These are phyloP conservation scores for Cylindrotheca fusiformis DNA, from an alignment of 108 stramenopile genomes.

Conservation along the genomic window DNA sequence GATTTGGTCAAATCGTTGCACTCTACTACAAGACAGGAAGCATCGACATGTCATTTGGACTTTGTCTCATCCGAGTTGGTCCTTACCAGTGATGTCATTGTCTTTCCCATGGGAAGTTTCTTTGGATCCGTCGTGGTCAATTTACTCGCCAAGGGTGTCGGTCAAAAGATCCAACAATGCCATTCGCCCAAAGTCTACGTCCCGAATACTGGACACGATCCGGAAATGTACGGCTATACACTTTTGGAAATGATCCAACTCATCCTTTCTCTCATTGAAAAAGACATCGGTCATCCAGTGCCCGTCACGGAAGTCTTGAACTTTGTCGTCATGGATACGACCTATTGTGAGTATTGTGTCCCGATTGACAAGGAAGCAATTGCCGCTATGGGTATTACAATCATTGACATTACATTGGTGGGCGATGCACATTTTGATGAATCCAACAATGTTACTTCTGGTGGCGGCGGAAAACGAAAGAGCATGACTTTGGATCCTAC, in stretches of 20 bases:
- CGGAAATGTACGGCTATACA: slow-evolving; percentile 28
- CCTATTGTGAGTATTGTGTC: slow-evolving; percentile 29
- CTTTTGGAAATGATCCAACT: slow-evolving; percentile 15
- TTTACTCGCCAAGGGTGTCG: slow-evolving; percentile 27
- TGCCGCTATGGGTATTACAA: slow-evolving; percentile 11
- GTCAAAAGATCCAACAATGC: slow-evolving; percentile 17
- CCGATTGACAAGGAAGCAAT: slow-evolving; percentile 30
- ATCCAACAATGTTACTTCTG: neutral
- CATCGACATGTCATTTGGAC: slow-evolving; percentile 23
- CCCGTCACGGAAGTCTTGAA: slow-evolving; percentile 22
- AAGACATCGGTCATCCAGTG: slow-evolving; percentile 9
- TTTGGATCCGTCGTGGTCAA: slow-evolving; percentile 29
- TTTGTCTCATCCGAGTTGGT: slow-evolving; percentile 26
- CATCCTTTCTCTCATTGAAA: slow-evolving; percentile 22
- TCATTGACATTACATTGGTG: slow-evolving; percentile 26
- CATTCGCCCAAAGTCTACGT: slow-evolving; percentile 31
- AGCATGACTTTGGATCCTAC: slow-evolving; percentile 20
- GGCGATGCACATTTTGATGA: neutral
- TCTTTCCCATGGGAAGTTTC: slow-evolving; percentile 34
- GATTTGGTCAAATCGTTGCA: slow-evolving; percentile 29
- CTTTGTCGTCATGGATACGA: slow-evolving; percentile 33
- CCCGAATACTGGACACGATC: slow-evolving; percentile 34
- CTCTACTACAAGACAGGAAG: neutral
- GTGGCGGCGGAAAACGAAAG: neutral
- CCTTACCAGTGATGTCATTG: slow-evolving; percentile 18